phyloP scores from a whole-genome alignment of 2,329 filamentous ascomycete species.

The Zymoseptoria pseudotritici region DNA sequence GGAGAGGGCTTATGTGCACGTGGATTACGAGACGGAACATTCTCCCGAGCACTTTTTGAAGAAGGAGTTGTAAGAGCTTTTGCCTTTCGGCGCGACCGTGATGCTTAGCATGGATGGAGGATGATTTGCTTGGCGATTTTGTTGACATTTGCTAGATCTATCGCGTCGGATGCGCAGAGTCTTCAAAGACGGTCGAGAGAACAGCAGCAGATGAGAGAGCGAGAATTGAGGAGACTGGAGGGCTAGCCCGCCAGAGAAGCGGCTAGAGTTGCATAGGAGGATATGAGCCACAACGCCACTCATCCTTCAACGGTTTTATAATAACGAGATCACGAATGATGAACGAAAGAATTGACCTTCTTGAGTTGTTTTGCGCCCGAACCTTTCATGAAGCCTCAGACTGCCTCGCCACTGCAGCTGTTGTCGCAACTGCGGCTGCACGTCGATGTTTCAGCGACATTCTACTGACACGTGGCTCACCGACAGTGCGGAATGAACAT shows the following conservation, averaged over 20 bases:
- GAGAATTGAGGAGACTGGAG: background rate
- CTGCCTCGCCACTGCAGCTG: background rate
- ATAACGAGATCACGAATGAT: background rate
- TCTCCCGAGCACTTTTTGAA: constrained; percentile 76
- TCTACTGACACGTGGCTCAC: background rate
- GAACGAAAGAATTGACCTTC: background rate
- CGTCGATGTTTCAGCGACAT: background rate
- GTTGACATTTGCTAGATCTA: background rate
- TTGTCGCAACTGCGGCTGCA: background rate
- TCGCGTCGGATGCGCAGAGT: background rate
- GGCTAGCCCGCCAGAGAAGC: background rate
- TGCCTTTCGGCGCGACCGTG: background rate
- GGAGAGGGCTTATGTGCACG: constrained; percentile 91
- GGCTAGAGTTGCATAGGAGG: background rate
- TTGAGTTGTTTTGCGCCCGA: too few relatives aligned
- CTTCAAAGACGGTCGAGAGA: background rate
- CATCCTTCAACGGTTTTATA: background rate
- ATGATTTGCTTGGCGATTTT: background rate
- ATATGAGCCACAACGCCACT: background rate
- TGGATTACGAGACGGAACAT: constrained; percentile 94
- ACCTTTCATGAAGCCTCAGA: too few relatives aligned
- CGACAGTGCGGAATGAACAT: background rate
- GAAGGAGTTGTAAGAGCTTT: constrained; percentile 48
- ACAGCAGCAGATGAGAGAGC: background rate
- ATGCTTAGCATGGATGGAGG: background rate